Evolutionary conservation across 345 rosid species (phyloP), one percentile per base, ranked within the genome.

Genomic region (Abelmoschus esculentus): DNA sequence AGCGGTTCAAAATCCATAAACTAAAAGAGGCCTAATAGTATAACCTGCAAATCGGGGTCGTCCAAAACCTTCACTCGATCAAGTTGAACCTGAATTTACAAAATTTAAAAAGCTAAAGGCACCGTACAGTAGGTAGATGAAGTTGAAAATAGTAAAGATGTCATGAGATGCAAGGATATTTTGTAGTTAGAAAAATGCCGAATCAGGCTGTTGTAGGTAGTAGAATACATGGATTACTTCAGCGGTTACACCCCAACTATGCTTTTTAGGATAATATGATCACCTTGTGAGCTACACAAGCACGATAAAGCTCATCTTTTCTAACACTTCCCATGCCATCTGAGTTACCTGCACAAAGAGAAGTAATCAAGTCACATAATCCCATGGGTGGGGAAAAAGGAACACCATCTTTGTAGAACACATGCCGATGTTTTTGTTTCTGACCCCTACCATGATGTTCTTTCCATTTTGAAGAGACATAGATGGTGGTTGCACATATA

Each of bases 261-360:
- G 36, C 15, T 36, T 57, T 18, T 4, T 7, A 36, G 12, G 49
- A 52, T 42, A 53, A 50, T 26, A 46, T 55, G 8, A 54, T 71
- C 74, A 90, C 96, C 86, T 84, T 80, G 62, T 87, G 92, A 54
- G 84, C 85, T 18, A 84, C 85, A 85, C 96, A 87, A 49, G 97
- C 98, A 61, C 40, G 74, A 50, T 80, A 82, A 26, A 93, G 82
- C 79, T 89, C 98, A 38, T 78, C 73, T 47, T 71, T 89, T 79
- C 93, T 86, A 65, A 79, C 70, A 68, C 79, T 83, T 74, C 98
- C 98, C 76, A 83, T 68, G 53, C 92, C 97, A 86, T 90, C 91
- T 11, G 90, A 96, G 18, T 93, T 84, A 70, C 97, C 91, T 90
- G 67, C 44, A 72, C 13, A 59, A 34, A 42, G 13, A 15, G 22